Percentiles rank a stretch among this genome's conserved stretches.
Conservation (phyloP, 2,329 filamentous ascomycete genomes). For the Pseudogymnoascus sp. region DNA sequence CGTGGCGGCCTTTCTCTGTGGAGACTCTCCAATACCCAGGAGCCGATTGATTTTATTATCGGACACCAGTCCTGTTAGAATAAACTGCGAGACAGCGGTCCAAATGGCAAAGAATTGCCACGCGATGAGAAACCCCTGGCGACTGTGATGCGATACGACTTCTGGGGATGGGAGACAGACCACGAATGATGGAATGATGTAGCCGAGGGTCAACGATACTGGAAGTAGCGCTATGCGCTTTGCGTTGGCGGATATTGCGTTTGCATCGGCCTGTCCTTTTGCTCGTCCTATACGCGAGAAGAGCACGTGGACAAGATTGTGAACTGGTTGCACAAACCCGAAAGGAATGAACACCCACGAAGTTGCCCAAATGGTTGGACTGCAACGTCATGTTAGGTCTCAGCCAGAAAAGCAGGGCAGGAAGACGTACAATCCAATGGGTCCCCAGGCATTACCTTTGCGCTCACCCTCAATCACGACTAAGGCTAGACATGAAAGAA, state of each 20-base stretch:
- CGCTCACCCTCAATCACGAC: conserved; percentile 38
- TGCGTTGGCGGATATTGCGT: background rate
- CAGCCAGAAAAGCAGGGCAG: background rate
- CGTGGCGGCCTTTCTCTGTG: background rate
- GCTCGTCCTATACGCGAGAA: background rate
- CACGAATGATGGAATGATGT: conserved; percentile 34
- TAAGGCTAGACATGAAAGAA: conserved; percentile 23
- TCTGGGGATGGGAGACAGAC: conserved; percentile 36
- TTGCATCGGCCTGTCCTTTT: background rate
- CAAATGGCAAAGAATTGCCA: conserved; percentile 45
- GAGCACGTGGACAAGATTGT: background rate
- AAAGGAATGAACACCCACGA: background rate
- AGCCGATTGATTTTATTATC: background rate
- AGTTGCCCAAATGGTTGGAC: background rate
- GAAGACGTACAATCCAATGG: conserved; percentile 33
- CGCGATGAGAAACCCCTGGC: conserved; percentile 39
- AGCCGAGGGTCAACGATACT: conserved; percentile 34
- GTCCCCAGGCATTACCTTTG: conserved; percentile 33
- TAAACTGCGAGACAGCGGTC: conserved; percentile 33
- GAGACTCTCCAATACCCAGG: background rate
- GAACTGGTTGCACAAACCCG: background rate
- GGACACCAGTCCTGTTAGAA: conserved; percentile 14
- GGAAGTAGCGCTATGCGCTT: conserved; percentile 27
- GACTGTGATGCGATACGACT: conserved; percentile 31
- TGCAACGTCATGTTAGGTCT: background rate